Base-by-base conservation (phyloP, 352 stramenopile genomes). In the Phytophthora tentaculata region DNA sequence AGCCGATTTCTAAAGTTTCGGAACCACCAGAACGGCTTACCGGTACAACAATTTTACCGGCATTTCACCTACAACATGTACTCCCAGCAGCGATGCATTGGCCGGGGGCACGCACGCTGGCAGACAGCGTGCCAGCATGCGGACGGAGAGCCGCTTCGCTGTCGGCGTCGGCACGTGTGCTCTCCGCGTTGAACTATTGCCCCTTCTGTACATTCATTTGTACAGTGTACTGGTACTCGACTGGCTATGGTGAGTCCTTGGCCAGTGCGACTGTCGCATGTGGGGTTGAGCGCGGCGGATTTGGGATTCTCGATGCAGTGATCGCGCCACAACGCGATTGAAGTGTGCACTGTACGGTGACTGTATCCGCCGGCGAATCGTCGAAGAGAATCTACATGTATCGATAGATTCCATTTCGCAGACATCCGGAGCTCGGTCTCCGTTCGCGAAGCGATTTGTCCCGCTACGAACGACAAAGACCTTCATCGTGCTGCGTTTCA, bases 221-320 rank as follows among this genome's bases (percentile, higher is more conserved):
- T n/a, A n/a, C n/a, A n/a, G n/a, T n/a, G 41, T 19, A 14, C 14
- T 10, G 29, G 37, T 26, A 61, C 28, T 49, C 56, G 54, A 65
- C 28, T 65, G 47, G 48, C 24, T 65, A 37, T 16, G 28, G 35
- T 39, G 29, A 57, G 41, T 51, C 19, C 23, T 50, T 29, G 61
- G 26, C 52, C 51, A 61, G 53, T 72, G 64, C 64, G 64, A 72
- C 64, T 72, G 64, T 71, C 64, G 64, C 64, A 71, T 67, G 64
- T 62, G 57, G 56, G 26, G 20, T 56, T 35, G 39, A 49, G 47
- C 13, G 35, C 32, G 22, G 20, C 24, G 41, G 50, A 61, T 61
- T 61, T 23, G 35, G 24, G 61, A 43, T 53, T 69, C 45, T 56
- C 32, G 56, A 19, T 8, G 26, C 41, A 53, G 29, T 61, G 37